phyloP scores from a whole-genome alignment of 139 green algal species.

The Chlamydomonas applanata region DNA sequence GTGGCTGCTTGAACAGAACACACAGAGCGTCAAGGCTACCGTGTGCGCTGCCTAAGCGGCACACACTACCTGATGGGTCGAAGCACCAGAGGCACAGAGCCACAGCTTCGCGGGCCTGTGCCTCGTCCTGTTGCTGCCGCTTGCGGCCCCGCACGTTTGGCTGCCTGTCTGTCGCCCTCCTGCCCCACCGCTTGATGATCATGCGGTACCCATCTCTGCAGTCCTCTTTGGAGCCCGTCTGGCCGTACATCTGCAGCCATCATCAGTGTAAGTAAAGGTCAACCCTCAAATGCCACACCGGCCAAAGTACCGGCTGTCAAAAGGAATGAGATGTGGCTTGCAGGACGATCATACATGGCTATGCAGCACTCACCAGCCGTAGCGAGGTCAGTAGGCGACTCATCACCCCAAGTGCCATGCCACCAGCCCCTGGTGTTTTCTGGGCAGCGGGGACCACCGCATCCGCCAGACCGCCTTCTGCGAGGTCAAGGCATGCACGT shows the following conservation, averaged over 20 bases:
- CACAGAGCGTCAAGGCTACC: constrained; percentile 50
- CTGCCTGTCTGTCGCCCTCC: neutral
- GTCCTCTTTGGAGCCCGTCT: neutral
- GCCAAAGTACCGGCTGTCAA: no score
- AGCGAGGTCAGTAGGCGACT: constrained; percentile 66
- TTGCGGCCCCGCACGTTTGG: neutral
- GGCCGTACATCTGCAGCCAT: neutral
- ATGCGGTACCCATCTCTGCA: neutral
- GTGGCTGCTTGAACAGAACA: no score
- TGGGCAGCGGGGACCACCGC: constrained; percentile 31
- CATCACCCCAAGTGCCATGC: constrained; percentile 54
- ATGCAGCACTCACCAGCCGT: constrained; percentile 61
- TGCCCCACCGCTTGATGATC: neutral
- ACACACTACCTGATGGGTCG: constrained; percentile 55
- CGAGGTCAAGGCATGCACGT: no score
- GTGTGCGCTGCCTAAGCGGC: constrained; percentile 9
- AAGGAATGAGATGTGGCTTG: no score
- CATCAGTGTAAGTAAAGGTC: no score
- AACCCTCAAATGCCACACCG: no score
- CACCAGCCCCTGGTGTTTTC: constrained; percentile 31
- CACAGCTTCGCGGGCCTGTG: neutral
- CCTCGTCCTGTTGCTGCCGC: no score
- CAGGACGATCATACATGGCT: no score
- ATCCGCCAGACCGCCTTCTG: constrained; percentile 43
- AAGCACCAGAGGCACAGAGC: constrained; percentile 81